A percentile compares a stretch with the other conserved stretches of the same genome.
Evolutionary conservation across 331 rosid species (phyloP).

Genomic region (Arachis monticola): DNA sequence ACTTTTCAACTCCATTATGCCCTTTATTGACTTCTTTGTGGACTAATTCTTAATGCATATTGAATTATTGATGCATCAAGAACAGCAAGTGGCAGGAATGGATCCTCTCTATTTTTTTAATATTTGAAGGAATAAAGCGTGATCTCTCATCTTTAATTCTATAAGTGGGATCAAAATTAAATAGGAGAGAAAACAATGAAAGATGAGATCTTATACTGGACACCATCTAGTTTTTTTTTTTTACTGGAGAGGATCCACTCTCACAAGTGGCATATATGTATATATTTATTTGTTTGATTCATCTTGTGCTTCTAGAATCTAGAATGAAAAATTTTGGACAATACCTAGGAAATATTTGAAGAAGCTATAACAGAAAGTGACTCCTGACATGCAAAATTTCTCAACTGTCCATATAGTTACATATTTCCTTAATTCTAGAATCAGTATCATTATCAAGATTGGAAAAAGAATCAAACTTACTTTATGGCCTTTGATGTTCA

Average conservation of each 20-base stretch:
- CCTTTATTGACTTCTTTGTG: constrained; percentile 28
- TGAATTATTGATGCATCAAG: neutral
- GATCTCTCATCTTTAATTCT: too few species aligned
- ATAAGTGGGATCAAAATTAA: too few species aligned
- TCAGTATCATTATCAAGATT: constrained; percentile 19
- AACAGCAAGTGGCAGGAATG: too few species aligned
- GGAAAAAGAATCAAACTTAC: neutral
- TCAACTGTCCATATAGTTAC: neutral
- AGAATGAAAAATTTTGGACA: too few species aligned
- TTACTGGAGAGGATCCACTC: too few species aligned
- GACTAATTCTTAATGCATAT: neutral
- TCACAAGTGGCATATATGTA: too few species aligned
- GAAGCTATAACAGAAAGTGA: neutral
- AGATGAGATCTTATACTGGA: too few species aligned
- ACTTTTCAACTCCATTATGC: neutral
- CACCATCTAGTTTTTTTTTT: too few species aligned
- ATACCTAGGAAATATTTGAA: neutral
- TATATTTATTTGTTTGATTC: neutral
- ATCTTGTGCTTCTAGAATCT: neutral
- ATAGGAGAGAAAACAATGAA: too few species aligned
- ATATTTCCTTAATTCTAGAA: constrained; percentile 28
- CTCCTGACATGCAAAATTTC: neutral
- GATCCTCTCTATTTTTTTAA: too few species aligned
- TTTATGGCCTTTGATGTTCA: neutral
- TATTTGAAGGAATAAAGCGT: too few species aligned